Evolutionary conservation across 768 basidiomycete genomes (phyloP).

Genomic region (Mycena vitilis): DNA sequence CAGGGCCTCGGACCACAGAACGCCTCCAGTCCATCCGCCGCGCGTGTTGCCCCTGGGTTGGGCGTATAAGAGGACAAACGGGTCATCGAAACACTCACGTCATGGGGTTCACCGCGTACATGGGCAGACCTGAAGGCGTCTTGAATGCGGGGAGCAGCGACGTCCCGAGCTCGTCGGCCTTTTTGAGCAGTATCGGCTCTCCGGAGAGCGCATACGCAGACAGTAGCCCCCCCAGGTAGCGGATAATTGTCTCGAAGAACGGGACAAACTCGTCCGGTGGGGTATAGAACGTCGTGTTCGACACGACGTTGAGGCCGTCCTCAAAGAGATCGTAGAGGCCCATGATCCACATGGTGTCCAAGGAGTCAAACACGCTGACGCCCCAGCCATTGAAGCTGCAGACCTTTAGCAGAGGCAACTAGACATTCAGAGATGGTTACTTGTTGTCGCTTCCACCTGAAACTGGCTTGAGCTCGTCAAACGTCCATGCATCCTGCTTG

Average conservation of each 20-base stretch:
- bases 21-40: constrained; percentile 46
- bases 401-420: constrained; percentile 5
- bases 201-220: constrained; percentile 82
- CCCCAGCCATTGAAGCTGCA: constrained; percentile 65
- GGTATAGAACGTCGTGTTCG: constrained; percentile 57
- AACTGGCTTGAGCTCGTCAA: constrained; percentile 64
- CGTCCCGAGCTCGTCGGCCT: constrained; percentile 79
- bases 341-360: constrained; percentile 88
- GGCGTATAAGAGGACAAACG: not conserved
- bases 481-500: constrained; percentile 57
- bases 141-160: constrained; percentile 79
- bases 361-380: constrained; percentile 77
- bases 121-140: constrained; percentile 76
- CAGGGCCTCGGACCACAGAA: constrained; percentile 54
- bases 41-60: constrained; percentile 51
- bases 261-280: constrained; percentile 50
- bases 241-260: constrained; percentile 86
- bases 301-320: constrained; percentile 63
- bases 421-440: constrained; percentile 48
- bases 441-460: constrained; percentile 59
- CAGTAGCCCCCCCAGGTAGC: constrained; percentile 86
- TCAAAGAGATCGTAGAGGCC: constrained; percentile 77
- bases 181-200: constrained; percentile 68
- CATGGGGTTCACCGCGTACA: constrained; percentile 72
- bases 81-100: constrained; percentile 49